Evolutionary conservation across 495 filamentous ascomycete genomes (phyloP).

Genomic region (Copromyces sp.): DNA sequence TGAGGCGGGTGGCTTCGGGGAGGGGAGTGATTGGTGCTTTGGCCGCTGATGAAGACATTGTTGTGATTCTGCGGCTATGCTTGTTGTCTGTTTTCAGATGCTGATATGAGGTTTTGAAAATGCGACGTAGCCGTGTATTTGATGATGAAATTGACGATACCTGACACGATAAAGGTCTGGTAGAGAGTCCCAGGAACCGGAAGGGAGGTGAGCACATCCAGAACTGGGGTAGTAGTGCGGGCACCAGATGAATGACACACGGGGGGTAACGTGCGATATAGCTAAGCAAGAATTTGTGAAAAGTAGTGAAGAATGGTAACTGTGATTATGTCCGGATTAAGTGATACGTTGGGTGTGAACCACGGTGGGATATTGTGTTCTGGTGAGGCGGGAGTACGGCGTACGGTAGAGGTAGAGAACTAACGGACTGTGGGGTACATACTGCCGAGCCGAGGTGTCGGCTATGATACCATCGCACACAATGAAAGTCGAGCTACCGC

Average conservation of each 20-base stretch:
- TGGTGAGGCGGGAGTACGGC: not conserved
- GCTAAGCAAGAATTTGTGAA: not conserved
- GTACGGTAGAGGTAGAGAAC: not conserved
- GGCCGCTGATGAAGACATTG: slow-evolving; percentile 12
- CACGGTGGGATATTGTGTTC: not conserved
- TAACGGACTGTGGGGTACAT: not conserved
- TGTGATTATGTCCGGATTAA: not conserved
- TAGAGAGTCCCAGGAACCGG: not conserved
- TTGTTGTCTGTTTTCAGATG: not conserved
- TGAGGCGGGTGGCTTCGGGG: slow-evolving; percentile 56
- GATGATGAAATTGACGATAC: not conserved
- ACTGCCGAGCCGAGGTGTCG: not conserved
- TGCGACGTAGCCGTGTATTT: not conserved
- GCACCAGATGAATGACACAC: not conserved
- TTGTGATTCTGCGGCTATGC: not conserved
- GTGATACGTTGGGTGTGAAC: not conserved
- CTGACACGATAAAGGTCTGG: not conserved
- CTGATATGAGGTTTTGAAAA: not conserved
- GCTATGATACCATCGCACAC: not conserved
- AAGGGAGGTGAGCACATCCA: not conserved
- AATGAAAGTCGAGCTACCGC: not conserved
- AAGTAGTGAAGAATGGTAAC: not conserved
- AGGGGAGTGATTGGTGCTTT: slow-evolving; percentile 30
- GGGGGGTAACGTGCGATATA: not conserved
- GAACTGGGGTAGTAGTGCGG: not conserved